phyloP scores from a whole-genome alignment of 306 rosid species.

The Mimosa pudica region DNA sequence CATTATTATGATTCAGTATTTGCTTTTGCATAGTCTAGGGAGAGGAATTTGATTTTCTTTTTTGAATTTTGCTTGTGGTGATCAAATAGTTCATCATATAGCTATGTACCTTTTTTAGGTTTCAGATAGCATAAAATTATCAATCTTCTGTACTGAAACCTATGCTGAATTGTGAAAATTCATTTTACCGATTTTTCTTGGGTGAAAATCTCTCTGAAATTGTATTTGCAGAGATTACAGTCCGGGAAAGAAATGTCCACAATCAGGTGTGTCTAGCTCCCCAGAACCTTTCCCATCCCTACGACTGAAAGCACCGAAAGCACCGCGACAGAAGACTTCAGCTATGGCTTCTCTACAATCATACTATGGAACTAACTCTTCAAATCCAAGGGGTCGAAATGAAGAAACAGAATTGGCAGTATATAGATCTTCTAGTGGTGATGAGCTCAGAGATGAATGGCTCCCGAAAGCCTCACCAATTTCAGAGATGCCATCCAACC shows the following conservation, averaged over 20 bases:
- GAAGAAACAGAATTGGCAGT: conserved; percentile 69
- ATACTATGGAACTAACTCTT: conserved; percentile 64
- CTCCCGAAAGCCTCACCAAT: conserved; percentile 50
- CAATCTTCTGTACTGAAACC: conserved; percentile 15
- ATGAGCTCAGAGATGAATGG: conserved; percentile 46
- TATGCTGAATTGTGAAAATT: conserved; percentile 33
- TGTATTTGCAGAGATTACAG: conserved; percentile 48
- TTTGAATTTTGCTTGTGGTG: not conserved
- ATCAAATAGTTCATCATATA: not conserved
- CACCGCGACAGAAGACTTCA: conserved; percentile 47
- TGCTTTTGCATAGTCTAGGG: not conserved
- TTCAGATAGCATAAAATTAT: not conserved
- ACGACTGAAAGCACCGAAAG: conserved; percentile 58
- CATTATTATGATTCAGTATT: not conserved
- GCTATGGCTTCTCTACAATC: conserved; percentile 77
- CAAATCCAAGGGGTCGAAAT: conserved; percentile 31
- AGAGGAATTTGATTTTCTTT: not conserved
- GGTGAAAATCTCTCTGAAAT: conserved; percentile 16
- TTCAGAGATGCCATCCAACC: conserved; percentile 39
- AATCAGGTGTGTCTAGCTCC: conserved; percentile 46
- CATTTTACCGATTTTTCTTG: conserved; percentile 7
- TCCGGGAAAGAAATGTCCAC: conserved; percentile 37
- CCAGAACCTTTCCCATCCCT: conserved; percentile 52
- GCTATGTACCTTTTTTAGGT: not conserved
- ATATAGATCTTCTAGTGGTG: conserved; percentile 51